phyloP scores from a whole-genome alignment of 495 filamentous ascomycete genomes.

The Xylaria acuta region DNA sequence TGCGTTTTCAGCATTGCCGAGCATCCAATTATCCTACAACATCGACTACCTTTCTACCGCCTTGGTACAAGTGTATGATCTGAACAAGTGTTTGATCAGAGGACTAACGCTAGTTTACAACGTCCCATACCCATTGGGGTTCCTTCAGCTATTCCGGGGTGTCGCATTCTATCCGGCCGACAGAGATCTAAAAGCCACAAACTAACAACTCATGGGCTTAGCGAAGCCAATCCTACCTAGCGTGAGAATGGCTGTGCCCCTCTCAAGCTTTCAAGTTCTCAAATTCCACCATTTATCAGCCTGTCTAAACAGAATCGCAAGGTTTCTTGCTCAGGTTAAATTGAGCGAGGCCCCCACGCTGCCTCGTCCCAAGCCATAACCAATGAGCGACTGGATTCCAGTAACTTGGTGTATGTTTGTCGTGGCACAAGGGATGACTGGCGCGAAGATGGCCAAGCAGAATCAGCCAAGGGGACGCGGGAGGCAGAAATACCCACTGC shows the following conservation, averaged over 20 bases:
- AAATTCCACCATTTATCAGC: background rate
- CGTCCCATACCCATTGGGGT: background rate
- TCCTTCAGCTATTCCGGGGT: background rate
- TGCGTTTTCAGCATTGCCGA: conserved; percentile 11
- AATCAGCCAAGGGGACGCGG: background rate
- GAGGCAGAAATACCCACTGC: conserved; percentile 12
- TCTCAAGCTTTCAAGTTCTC: background rate
- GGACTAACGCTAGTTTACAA: too few species aligned
- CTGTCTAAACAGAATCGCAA: background rate
- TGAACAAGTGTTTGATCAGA: background rate
- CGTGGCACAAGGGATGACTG: conserved; percentile 14
- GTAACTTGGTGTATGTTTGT: background rate
- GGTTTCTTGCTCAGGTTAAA: background rate
- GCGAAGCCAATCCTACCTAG: background rate
- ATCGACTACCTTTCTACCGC: background rate
- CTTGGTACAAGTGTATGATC: background rate
- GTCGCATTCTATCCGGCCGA: background rate
- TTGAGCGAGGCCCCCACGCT: conserved; percentile 8
- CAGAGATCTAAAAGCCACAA: background rate
- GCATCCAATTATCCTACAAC: background rate
- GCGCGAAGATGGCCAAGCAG: conserved; percentile 3
- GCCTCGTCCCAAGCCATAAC: background rate
- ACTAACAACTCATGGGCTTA: background rate
- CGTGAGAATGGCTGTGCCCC: background rate
- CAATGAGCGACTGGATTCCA: background rate